Percentiles rank a stretch among this genome's conserved stretches.
Evolutionary conservation across 129 eudicot genomes (phyloP).

Genomic region (Calendula officinalis): DNA sequence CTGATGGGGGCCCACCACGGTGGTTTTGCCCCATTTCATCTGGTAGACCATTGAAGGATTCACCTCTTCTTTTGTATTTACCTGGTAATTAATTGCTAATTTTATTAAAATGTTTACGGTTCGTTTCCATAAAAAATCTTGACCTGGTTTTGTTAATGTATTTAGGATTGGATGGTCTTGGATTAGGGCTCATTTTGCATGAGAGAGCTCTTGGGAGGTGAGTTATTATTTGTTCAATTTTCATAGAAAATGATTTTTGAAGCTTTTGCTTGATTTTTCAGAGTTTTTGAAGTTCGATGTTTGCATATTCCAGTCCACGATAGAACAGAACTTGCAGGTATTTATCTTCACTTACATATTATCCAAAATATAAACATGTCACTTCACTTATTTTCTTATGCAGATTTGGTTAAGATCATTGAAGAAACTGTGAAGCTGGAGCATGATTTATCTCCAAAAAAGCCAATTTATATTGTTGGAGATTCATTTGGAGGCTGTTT

Average conservation of each 20-base stretch:
- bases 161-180: constrained; percentile 65
- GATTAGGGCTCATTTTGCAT: constrained; percentile 59
- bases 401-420: constrained; percentile 57
- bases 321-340: constrained; percentile 62
- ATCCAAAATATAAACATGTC: not conserved
- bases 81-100: constrained; percentile 49
- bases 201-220: constrained; percentile 63
- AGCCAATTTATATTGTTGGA: constrained; percentile 79
- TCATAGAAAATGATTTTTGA: constrained; percentile 7
- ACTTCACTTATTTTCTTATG: constrained; percentile 6
- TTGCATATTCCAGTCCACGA: constrained; percentile 67
- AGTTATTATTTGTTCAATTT: constrained; percentile 16
- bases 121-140: constrained; percentile 4
- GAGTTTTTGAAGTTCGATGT: constrained; percentile 59
- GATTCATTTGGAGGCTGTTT: constrained; percentile 87
- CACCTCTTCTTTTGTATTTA: constrained; percentile 76
- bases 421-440: constrained; percentile 60
- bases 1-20: constrained; percentile 84
- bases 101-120: not conserved
- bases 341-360: not conserved
- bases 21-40: constrained; percentile 82
- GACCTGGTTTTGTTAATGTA: not conserved
- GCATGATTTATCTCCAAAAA: constrained; percentile 60
- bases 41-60: constrained; percentile 57
- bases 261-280: constrained; percentile 15